Evolutionary conservation across 495 filamentous ascomycete species (phyloP).

Genomic region (Penicillium parvum): DNA sequence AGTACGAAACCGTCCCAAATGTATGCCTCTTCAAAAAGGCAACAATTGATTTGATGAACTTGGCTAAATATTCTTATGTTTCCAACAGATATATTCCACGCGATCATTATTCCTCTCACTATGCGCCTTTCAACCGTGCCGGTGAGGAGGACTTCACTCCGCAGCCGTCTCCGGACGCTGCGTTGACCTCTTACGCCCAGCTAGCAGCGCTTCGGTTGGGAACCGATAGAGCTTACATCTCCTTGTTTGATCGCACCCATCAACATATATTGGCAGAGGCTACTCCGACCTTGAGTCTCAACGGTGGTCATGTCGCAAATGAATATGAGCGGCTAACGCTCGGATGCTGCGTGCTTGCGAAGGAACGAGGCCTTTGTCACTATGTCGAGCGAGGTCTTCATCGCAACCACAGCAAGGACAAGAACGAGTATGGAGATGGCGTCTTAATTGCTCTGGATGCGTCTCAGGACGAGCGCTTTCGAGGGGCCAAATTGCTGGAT

Average conservation of each 20-base stretch:
- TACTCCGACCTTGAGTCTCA: conserved; percentile 46
- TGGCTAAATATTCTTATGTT: too few relatives aligned
- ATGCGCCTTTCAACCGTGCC: conserved; percentile 13
- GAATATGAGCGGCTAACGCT: conserved; percentile 33
- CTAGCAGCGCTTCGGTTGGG: conserved; percentile 51
- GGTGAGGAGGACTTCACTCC: conserved; percentile 10
- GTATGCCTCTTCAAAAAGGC: too few relatives aligned
- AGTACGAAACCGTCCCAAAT: too few relatives aligned
- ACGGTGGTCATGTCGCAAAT: conserved; percentile 17
- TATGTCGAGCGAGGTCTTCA: conserved; percentile 22
- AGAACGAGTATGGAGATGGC: conserved; percentile 11
- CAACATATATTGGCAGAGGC: conserved; percentile 59
- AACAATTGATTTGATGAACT: too few relatives aligned
- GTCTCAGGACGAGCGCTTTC: conserved; percentile 21
- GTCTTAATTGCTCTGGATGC: conserved; percentile 21
- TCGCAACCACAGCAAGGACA: conserved; percentile 3
- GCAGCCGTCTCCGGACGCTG: conserved; percentile 45
- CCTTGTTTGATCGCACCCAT: conserved; percentile 50
- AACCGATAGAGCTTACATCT: conserved; percentile 49
- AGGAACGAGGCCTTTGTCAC: conserved; percentile 41
- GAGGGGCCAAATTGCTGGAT: conserved; percentile 21
- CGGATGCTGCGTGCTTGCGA: conserved; percentile 41
- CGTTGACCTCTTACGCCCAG: conserved; percentile 58
- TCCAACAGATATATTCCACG: conserved; percentile 18
- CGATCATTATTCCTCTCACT: neutral